A percentile compares a stretch with the other conserved stretches of the same genome.
Evolutionary conservation across 2,329 filamentous ascomycete species (phyloP).

Genomic region (Hymenoscyphus scutula): DNA sequence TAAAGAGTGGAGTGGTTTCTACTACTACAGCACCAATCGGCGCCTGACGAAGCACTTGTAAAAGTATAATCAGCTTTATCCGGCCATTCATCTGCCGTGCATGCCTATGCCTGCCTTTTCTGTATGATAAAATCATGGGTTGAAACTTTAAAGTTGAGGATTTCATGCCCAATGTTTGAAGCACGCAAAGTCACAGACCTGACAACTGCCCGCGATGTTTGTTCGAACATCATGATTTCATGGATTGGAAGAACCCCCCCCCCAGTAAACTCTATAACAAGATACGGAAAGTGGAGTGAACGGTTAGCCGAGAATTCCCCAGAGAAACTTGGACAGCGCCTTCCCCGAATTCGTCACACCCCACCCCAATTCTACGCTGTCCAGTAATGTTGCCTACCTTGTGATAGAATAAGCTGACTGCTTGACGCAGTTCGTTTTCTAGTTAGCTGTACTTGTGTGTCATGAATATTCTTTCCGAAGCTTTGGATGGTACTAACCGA

Average conservation of each 20-base stretch:
- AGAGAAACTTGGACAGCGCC: neutral
- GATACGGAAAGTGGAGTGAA: neutral
- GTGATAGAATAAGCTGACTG: neutral
- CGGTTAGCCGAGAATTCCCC: neutral
- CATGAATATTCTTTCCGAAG: too few relatives aligned
- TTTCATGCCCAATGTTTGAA: neutral
- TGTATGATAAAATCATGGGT: neutral
- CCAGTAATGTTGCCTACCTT: neutral
- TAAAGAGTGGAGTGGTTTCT: neutral
- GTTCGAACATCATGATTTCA: neutral
- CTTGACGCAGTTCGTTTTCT: neutral
- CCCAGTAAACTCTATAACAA: neutral
- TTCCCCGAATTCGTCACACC: neutral
- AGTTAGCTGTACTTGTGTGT: too few relatives aligned
- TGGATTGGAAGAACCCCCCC: neutral
- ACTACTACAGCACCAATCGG: neutral
- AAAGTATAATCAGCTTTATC: neutral
- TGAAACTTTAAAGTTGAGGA: neutral
- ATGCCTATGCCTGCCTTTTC: neutral
- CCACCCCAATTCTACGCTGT: neutral
- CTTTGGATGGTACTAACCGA: neutral
- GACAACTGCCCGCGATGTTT: neutral
- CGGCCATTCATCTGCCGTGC: neutral
- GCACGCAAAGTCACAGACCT: slow-evolving; percentile 3
- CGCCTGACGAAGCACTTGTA: neutral